Conservation (phyloP, 441 rosid species). For the Adansonia gregorii region DNA sequence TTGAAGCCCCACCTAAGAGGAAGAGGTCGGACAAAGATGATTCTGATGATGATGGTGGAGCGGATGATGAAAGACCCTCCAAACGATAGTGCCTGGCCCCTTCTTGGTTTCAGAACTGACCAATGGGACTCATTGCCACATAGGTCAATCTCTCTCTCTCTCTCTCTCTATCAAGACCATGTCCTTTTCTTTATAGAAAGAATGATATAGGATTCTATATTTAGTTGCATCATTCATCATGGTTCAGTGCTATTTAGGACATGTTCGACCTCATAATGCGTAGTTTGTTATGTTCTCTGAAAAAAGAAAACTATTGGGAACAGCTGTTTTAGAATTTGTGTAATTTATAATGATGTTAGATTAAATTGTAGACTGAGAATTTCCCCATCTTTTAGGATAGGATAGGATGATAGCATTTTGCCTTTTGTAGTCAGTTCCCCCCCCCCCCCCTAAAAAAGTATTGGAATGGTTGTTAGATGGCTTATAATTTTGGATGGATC, state of each 20-base stretch:
- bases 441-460: too few species aligned
- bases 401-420: slow-evolving; percentile 4
- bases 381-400: not conserved
- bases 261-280: slow-evolving; percentile 31
- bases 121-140: slow-evolving; percentile 26
- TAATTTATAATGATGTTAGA: slow-evolving; percentile 31
- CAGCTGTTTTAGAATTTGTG: slow-evolving; percentile 38
- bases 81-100: slow-evolving; percentile 36
- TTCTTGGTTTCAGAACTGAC: slow-evolving; percentile 40
- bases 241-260: slow-evolving; percentile 27
- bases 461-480: slow-evolving; percentile 11
- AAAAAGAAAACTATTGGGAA: slow-evolving; percentile 12
- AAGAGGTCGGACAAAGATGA: slow-evolving; percentile 64
- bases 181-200: slow-evolving; percentile 32
- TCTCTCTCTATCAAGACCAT: slow-evolving; percentile 31
- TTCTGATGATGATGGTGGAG: slow-evolving; percentile 57
- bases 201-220: slow-evolving; percentile 27
- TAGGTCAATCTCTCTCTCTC: slow-evolving; percentile 56
- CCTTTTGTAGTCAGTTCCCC: not conserved
- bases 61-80: slow-evolving; percentile 74
- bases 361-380: slow-evolving; percentile 21
- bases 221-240: slow-evolving; percentile 24
- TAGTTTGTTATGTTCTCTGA: slow-evolving; percentile 22
- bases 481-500: not conserved
- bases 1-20: slow-evolving; percentile 68